Percentiles rank a stretch among this genome's conserved stretches.
phyloP scores from a whole-genome alignment of 345 rosid species.

The Excoecaria cochinchinensis region DNA sequence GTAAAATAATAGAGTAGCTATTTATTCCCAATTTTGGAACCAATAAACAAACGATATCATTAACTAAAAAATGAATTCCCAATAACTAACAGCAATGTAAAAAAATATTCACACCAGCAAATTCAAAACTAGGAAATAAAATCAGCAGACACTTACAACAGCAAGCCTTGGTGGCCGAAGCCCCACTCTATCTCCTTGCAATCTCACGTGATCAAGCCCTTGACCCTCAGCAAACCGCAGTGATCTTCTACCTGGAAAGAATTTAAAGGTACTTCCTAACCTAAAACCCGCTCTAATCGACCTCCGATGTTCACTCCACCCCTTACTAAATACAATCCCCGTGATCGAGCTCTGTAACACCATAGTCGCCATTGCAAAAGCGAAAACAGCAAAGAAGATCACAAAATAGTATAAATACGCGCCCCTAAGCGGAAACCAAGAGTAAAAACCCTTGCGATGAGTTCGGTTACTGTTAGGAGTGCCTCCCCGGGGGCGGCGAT shows the following conservation, averaged over 20 bases:
- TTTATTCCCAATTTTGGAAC: neutral
- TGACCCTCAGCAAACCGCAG: conserved; percentile 36
- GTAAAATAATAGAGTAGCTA: neutral
- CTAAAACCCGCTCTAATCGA: conserved; percentile 42
- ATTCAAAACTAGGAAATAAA: conserved; percentile 1
- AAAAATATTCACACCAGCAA: neutral
- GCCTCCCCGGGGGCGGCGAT: conserved; percentile 44
- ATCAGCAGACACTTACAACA: conserved; percentile 56
- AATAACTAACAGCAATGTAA: neutral
- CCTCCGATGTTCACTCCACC: conserved; percentile 41
- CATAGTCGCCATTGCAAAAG: conserved; percentile 69
- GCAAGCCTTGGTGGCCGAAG: conserved; percentile 83
- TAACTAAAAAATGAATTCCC: neutral
- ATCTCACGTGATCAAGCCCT: conserved; percentile 57
- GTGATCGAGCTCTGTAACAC: conserved; percentile 78
- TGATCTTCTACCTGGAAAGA: conserved; percentile 41
- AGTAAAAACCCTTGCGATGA: conserved; percentile 57
- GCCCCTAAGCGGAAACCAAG: conserved; percentile 58
- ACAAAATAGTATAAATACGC: conserved; percentile 57
- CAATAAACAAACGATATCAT: neutral
- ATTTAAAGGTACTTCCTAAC: conserved; percentile 66
- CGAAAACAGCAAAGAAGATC: conserved; percentile 58
- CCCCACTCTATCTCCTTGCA: conserved; percentile 50
- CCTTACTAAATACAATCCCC: conserved; percentile 49
- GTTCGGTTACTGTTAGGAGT: conserved; percentile 31